Percentiles rank a stretch among this genome's conserved stretches.
Evolutionary conservation across 2,329 filamentous ascomycete genomes (phyloP).

Genomic region (Fulvia fulva): DNA sequence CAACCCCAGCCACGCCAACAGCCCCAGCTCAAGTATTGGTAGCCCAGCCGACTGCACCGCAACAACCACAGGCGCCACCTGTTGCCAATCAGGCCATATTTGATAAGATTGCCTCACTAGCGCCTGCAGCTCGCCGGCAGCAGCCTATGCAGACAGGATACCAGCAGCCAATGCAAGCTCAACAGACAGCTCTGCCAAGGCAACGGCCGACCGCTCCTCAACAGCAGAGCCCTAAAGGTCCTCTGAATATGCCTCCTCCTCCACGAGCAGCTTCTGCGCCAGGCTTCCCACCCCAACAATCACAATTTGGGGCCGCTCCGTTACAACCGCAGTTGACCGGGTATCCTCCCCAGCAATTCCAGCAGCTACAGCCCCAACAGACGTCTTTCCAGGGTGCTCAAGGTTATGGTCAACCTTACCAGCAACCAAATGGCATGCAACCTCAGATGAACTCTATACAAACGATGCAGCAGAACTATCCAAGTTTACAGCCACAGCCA

Average conservation of each 20-base stretch:
- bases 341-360: constrained; percentile 42
- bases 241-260: constrained; percentile 72
- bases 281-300: constrained; percentile 59
- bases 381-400: constrained; percentile 35
- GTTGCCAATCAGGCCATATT: constrained; percentile 47
- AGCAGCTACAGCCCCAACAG: constrained; percentile 35
- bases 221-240: constrained; percentile 56
- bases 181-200: constrained; percentile 45
- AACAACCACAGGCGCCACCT: constrained; percentile 32
- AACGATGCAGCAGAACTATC: constrained; percentile 26
- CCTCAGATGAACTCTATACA: constrained; percentile 13
- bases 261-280: constrained; percentile 82
- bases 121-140: constrained; percentile 21
- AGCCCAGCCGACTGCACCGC: constrained; percentile 37
- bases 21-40: constrained; percentile 38
- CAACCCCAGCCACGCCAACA: constrained; percentile 47
- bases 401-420: constrained; percentile 29
- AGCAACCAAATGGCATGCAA: constrained; percentile 38
- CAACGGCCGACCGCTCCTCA: constrained; percentile 67
- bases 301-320: constrained; percentile 66
- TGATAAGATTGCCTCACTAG: constrained; percentile 43
- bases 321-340: constrained; percentile 85
- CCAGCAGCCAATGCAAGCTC: constrained; percentile 31
- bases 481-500: constrained; percentile 33
- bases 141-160: constrained; percentile 36